Percentiles rank a stretch among this genome's conserved stretches.
Evolutionary conservation across 805 yeast genomes (phyloP).

Genomic region (Wickerhamiella qilinensis): DNA sequence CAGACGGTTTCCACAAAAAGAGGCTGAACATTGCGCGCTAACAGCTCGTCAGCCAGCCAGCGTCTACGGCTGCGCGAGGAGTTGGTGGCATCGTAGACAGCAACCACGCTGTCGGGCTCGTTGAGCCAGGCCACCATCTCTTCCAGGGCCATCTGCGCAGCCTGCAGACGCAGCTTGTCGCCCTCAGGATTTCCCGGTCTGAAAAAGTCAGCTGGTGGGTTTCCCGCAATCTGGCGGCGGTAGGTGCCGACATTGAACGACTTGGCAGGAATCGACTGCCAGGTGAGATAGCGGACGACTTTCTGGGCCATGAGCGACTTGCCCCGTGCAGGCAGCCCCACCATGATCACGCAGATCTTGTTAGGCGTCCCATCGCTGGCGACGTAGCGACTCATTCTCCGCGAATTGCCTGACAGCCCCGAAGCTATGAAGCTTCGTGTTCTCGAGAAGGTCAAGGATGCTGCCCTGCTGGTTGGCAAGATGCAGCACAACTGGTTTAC

Average conservation of each 20-base stretch:
- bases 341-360: constrained; percentile 21
- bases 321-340: constrained; percentile 47
- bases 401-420: too few species aligned
- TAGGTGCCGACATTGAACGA: constrained; percentile 83
- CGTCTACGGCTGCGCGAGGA: constrained; percentile 60
- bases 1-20: constrained; percentile 88
- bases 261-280: constrained; percentile 78
- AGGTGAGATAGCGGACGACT: constrained; percentile 76
- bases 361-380: constrained; percentile 13
- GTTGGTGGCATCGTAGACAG: constrained; percentile 88
- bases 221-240: constrained; percentile 47
- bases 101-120: constrained; percentile 71
- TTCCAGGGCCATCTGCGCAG: constrained; percentile 52
- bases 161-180: constrained; percentile 42
- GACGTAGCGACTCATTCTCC: constrained; percentile 9
- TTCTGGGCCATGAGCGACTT: constrained; percentile 90
- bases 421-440: too few species aligned
- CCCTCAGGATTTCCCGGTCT: constrained; percentile 53
- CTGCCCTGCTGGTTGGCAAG: too few species aligned
- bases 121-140: constrained; percentile 83
- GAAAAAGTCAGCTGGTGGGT: constrained; percentile 65
- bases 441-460: too few species aligned
- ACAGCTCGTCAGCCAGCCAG: constrained; percentile 31
- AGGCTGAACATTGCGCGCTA: constrained; percentile 50
- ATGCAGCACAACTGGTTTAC: too few species aligned